A percentile compares a stretch with the other conserved stretches of the same genome.
These are phyloP conservation scores for Talaromyces proteolyticus DNA, from an alignment of 495 filamentous ascomycete species.

Conservation along the genomic window DNA sequence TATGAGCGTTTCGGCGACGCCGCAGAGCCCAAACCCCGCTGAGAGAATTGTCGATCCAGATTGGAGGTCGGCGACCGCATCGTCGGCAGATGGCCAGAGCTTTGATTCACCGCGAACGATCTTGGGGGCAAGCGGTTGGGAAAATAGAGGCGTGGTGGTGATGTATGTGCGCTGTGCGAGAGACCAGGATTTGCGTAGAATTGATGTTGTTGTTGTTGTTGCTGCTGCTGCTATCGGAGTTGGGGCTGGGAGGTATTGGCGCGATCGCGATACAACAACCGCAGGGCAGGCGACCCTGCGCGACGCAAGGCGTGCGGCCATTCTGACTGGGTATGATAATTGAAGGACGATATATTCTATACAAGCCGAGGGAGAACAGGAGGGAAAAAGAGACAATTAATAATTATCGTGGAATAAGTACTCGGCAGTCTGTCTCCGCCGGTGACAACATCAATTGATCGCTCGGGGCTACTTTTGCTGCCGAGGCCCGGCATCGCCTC, in stretches of 20 bases:
- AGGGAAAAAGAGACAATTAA: not conserved
- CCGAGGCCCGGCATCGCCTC: no score
- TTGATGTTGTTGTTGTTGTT: not conserved
- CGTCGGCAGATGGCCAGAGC: slow-evolving; percentile 65
- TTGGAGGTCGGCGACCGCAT: slow-evolving; percentile 69
- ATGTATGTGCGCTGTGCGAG: not conserved
- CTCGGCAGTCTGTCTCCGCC: not conserved
- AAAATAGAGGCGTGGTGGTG: slow-evolving; percentile 7
- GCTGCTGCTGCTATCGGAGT: no score
- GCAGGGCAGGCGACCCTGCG: not conserved
- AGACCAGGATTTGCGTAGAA: not conserved
- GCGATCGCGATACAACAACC: not conserved
- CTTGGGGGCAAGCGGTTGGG: slow-evolving; percentile 25
- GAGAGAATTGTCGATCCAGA: slow-evolving; percentile 68
- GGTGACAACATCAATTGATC: slow-evolving; percentile 9
- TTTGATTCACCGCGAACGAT: slow-evolving; percentile 47
- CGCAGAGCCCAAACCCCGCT: slow-evolving; percentile 83
- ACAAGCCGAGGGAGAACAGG: no score
- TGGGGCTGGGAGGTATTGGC: no score
- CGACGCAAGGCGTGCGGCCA: not conserved
- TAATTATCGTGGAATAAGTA: no score
- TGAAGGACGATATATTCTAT: no score
- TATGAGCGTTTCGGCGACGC: slow-evolving; percentile 86
- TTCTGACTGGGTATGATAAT: no score
- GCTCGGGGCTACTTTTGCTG: slow-evolving; percentile 35